Conservation (phyloP, 2,329 filamentous ascomycete species). For the Dactylellina haptotyla region DNA sequence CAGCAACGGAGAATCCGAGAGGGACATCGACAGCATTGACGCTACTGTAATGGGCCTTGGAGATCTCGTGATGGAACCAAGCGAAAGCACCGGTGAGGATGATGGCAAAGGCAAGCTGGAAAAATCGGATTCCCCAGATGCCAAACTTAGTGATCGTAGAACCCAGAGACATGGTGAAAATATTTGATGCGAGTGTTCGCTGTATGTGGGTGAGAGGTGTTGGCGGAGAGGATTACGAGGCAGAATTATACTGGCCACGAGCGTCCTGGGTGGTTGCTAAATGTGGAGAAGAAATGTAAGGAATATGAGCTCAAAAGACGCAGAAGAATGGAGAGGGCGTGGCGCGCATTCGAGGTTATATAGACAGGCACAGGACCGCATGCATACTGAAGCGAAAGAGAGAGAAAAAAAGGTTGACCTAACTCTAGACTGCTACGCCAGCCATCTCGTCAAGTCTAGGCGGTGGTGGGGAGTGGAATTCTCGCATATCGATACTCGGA, state of each 20-base stretch:
- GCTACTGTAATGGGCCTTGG: conserved; percentile 40
- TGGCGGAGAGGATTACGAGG: background rate
- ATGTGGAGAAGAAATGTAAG: background rate
- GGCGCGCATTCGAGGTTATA: background rate
- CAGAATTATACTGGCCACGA: no score
- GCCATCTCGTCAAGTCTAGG: background rate
- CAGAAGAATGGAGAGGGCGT: background rate
- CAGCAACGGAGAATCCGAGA: conserved; percentile 54
- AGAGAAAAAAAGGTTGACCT: no score
- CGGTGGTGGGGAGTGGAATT: background rate
- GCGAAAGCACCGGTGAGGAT: conserved; percentile 56
- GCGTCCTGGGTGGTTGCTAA: background rate
- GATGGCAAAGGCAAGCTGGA: conserved; percentile 56
- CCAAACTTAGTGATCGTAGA: conserved; percentile 38
- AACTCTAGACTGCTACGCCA: no score
- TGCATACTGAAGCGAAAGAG: no score
- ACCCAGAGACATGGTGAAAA: conserved; percentile 25
- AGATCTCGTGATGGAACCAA: conserved; percentile 57
- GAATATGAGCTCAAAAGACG: background rate
- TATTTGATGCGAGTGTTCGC: background rate
- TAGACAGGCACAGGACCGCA: background rate
- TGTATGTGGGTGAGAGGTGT: background rate
- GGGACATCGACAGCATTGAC: conserved; percentile 43
- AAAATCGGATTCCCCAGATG: conserved; percentile 55
- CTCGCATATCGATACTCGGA: conserved; percentile 6